These are phyloP conservation scores for Kwoniella shandongensis DNA, from an alignment of 768 basidiomycete genomes.

Conservation along the genomic window DNA sequence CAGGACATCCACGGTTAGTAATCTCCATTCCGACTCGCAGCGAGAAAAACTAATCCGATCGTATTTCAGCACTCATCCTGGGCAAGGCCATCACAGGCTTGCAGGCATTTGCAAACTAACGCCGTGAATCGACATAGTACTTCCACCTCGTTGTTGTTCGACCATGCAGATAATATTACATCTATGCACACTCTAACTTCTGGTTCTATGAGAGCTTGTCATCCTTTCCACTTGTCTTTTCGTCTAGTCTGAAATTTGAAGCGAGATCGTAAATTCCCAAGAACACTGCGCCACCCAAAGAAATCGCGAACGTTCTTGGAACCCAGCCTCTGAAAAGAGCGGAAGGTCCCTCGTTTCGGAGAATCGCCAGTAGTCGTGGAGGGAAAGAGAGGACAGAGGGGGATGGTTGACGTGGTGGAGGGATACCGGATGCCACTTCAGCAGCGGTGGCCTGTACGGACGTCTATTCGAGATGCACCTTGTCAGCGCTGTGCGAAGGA, in stretches of 20 bases:
- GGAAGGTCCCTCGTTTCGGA: conserved; percentile 65
- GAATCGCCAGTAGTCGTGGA: conserved; percentile 66
- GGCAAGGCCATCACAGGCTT: conserved; percentile 91
- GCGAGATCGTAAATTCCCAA: conserved; percentile 83
- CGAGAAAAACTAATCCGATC: conserved; percentile 59
- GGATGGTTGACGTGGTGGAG: conserved; percentile 26
- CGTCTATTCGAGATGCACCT: conserved; percentile 2
- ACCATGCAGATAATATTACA: background rate
- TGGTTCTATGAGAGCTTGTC: background rate
- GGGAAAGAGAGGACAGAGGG: conserved; percentile 60
- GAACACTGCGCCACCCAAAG: conserved; percentile 93
- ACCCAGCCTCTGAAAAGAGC: conserved; percentile 84
- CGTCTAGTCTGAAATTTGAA: conserved; percentile 30
- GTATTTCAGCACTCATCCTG: conserved; percentile 67
- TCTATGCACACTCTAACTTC: background rate
- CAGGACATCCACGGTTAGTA: conserved; percentile 50
- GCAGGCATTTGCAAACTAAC: conserved; percentile 64
- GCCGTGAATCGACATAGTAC: background rate
- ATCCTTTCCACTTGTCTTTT: background rate
- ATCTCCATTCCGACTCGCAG: background rate
- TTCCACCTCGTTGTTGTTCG: background rate
- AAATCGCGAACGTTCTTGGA: conserved; percentile 94
- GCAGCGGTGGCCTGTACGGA: background rate
- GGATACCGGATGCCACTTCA: conserved; percentile 5
- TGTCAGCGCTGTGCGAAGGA: background rate